phyloP scores from a whole-genome alignment of 148 eudicot genomes.

The Persicaria maculosa region DNA sequence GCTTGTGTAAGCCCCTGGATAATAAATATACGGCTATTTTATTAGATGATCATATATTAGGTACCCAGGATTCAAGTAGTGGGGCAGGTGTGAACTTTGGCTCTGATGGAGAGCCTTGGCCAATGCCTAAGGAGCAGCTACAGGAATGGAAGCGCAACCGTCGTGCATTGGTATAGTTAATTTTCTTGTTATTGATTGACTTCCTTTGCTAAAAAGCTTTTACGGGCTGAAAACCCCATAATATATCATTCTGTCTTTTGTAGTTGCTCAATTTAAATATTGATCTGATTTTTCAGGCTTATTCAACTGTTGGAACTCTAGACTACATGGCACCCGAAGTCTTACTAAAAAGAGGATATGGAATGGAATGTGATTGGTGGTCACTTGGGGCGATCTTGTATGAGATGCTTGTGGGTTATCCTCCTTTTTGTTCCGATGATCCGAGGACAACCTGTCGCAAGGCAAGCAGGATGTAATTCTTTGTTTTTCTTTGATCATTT shows the following conservation, averaged over 20 bases:
- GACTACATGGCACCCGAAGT: constrained; percentile 88
- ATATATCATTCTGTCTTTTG: not conserved
- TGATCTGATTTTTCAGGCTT: constrained; percentile 41
- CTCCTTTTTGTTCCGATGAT: constrained; percentile 75
- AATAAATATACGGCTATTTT: constrained; percentile 42
- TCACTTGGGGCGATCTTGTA: constrained; percentile 73
- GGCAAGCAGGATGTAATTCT: constrained; percentile 24
- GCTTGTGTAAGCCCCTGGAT: constrained; percentile 63
- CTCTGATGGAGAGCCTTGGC: constrained; percentile 47
- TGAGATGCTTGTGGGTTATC: constrained; percentile 77
- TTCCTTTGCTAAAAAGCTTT: not conserved
- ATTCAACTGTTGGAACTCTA: constrained; percentile 71
- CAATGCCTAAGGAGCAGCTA: constrained; percentile 59
- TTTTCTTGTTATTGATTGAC: not conserved
- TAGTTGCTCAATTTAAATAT: constrained; percentile 8
- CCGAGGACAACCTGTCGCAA: constrained; percentile 65
- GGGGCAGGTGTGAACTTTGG: constrained; percentile 29
- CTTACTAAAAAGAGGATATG: constrained; percentile 61
- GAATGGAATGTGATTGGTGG: constrained; percentile 86
- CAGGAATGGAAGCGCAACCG: constrained; percentile 72
- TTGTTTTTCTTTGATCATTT: constrained; percentile 10
- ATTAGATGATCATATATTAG: constrained; percentile 42
- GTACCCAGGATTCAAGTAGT: constrained; percentile 27
- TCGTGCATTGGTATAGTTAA: constrained; percentile 47
- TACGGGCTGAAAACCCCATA: not conserved